These are phyloP conservation scores for Miscanthus lutarioriparius DNA, from an alignment of 176 grass and related monocot genomes.

Conservation along the genomic window DNA sequence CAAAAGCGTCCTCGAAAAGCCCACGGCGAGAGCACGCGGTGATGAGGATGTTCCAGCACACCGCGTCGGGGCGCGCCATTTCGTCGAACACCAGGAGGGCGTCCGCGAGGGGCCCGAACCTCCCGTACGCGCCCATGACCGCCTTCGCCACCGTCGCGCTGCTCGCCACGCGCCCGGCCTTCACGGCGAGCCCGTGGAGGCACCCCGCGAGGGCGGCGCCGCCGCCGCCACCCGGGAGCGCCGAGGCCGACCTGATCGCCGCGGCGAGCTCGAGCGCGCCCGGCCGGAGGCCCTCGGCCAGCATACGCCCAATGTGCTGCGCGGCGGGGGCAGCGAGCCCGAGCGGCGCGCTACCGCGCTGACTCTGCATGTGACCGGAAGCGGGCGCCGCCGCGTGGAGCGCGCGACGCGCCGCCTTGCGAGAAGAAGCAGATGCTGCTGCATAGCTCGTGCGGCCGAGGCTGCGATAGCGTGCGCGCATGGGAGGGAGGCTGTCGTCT, in stretches of 20 bases:
- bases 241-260: conserved; percentile 47
- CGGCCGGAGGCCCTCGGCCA: conserved; percentile 1
- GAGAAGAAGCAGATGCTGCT: not conserved
- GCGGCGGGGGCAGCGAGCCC: not conserved
- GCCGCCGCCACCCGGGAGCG: not conserved
- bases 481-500: not conserved
- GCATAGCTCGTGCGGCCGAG: not conserved
- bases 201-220: conserved; percentile 6
- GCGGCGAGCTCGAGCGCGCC: conserved; percentile 58
- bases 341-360: conserved; percentile 32
- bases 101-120: conserved; percentile 19
- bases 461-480: not conserved
- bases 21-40: conserved; percentile 43
- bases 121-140: conserved; percentile 62
- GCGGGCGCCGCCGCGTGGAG: conserved; percentile 47
- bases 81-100: conserved; percentile 55
- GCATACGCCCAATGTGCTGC: conserved; percentile 28
- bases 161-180: conserved; percentile 26
- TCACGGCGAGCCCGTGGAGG: conserved; percentile 60
- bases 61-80: conserved; percentile 47
- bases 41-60: conserved; percentile 69
- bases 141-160: conserved; percentile 53
- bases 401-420: conserved; percentile 26
- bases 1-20: conserved; percentile 19
- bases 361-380: conserved; percentile 28